Evolutionary conservation across 164 flowering plant genomes (phyloP), one percentile per base, ranked within the genome.

Genomic region (Buxus sempervirens): DNA sequence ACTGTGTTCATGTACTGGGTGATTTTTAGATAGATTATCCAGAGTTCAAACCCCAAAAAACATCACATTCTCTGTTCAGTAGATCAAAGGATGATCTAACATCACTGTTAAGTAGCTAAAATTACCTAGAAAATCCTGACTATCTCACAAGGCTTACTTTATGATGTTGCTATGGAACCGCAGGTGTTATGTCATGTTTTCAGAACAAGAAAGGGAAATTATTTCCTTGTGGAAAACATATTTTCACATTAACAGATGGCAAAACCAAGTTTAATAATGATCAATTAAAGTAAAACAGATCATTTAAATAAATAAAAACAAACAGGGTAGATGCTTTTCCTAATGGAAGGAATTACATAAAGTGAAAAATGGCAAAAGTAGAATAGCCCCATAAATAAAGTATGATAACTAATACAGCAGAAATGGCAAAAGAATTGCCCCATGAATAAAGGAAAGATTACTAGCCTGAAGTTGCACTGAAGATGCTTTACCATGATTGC

Each of bases 381-480:
- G 24, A 21, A 21, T 57, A 57, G 60, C 5, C 38, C 7, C 38
- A 32, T 13, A 21, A 4, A 57, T 9, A 8, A 7, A 21, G 16
- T 14, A 41, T 18, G 58, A 55, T 12, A 1, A 23, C 21, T 20
- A 23, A 23, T 12, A 55, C 18, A 9, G n/a, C 21, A 55, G 58
- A 21, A 55, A 20, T 55, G 18, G 58, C 1, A n/a, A 20, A 9
- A 55, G 58, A 15, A n/a, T n/a, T n/a, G n/a, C n/a, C n/a, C n/a
- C n/a, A n/a, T n/a, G n/a, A n/a, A n/a, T n/a, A n/a, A n/a, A n/a
- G n/a, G n/a, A 53, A 23, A 56, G 32, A 45, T 27, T 70, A 58
- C 65, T 21, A 22, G 85, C 91, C 89, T 89, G 97, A 73, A 89
- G 91, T 71, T 54, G 69, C 74, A 82, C 76, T 0, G 74, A 63